phyloP scores from a whole-genome alignment of 75 land plant species.

The Cunninghamia lanceolata region DNA sequence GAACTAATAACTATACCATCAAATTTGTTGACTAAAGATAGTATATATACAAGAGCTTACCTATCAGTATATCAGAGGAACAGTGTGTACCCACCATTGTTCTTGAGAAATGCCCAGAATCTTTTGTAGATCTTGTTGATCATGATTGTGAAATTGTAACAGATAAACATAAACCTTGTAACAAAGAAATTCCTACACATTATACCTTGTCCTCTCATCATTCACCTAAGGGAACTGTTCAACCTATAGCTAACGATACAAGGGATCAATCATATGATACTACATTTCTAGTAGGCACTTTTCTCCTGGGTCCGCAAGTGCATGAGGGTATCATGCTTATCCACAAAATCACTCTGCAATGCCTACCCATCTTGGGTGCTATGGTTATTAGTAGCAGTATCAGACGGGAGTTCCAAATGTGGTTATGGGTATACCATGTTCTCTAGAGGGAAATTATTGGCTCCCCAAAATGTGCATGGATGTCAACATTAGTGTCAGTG shows the following conservation, averaged over 20 bases:
- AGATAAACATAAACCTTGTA: not conserved
- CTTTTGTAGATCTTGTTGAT: not conserved
- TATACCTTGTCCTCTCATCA: not conserved
- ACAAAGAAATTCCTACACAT: not conserved
- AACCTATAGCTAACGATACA: conserved; percentile 2
- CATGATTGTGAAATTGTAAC: conserved; percentile 4
- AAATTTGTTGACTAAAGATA: conserved; percentile 8
- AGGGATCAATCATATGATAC: not conserved
- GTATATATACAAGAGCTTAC: not conserved
- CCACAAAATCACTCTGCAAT: conserved; percentile 1
- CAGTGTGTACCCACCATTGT: not conserved
- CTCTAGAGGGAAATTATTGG: not conserved
- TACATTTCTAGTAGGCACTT: not conserved
- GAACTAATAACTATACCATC: conserved; percentile 17
- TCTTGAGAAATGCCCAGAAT: not conserved
- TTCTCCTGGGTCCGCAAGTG: conserved; percentile 10
- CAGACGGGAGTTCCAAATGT: not conserved
- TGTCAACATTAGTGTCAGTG: conserved; percentile 1
- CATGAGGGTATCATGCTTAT: conserved; percentile 18
- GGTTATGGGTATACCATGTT: conserved; percentile 6
- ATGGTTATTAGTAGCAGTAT: not conserved
- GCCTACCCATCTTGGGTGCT: not conserved
- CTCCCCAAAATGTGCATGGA: conserved; percentile 2
- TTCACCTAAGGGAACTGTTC: not conserved
- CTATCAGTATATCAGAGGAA: conserved; percentile 3